A percentile compares a stretch with the other conserved stretches of the same genome.
phyloP scores from a whole-genome alignment of 495 filamentous ascomycete species.

The Lasiosphaeria ovina region DNA sequence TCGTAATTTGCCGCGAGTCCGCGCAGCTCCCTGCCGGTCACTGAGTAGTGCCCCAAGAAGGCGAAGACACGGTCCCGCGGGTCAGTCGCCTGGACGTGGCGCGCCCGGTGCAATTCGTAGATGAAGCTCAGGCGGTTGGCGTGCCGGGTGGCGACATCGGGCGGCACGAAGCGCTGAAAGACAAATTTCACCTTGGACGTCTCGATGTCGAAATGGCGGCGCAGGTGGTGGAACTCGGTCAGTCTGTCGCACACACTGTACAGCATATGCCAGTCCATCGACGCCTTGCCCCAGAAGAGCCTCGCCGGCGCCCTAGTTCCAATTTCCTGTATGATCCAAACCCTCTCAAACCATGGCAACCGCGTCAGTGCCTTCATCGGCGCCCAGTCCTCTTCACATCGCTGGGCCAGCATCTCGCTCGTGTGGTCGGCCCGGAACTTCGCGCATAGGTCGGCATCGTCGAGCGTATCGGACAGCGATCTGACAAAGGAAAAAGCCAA shows the following conservation, averaged over 20 bases:
- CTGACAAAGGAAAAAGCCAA: slow-evolving; percentile 22
- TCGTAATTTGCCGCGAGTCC: not conserved
- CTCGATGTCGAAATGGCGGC: slow-evolving; percentile 18
- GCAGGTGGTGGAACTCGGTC: slow-evolving; percentile 25
- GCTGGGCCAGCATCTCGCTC: not conserved
- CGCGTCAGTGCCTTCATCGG: not conserved
- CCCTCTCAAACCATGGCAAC: slow-evolving; percentile 18
- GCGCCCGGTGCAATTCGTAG: slow-evolving; percentile 30
- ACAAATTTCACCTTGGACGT: slow-evolving; percentile 27
- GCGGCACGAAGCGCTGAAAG: slow-evolving; percentile 26
- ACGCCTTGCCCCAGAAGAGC: not conserved
- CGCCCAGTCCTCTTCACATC: not conserved
- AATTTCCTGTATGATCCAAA: slow-evolving; percentile 29
- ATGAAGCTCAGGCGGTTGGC: slow-evolving; percentile 31
- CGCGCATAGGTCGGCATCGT: not conserved
- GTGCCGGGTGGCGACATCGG: slow-evolving; percentile 18
- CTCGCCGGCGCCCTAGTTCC: slow-evolving; percentile 18
- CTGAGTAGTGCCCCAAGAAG: slow-evolving; percentile 26
- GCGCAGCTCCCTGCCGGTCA: not conserved
- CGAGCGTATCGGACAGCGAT: not conserved
- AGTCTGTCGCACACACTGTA: slow-evolving; percentile 21
- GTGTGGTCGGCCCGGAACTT: not conserved
- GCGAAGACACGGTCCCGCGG: slow-evolving; percentile 29
- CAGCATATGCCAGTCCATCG: slow-evolving; percentile 22
- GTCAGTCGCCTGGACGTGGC: slow-evolving; percentile 23